Evolutionary conservation across 768 basidiomycete species (phyloP), one percentile per base, ranked within the genome.

Genomic region (Lactarius deliciosus): DNA sequence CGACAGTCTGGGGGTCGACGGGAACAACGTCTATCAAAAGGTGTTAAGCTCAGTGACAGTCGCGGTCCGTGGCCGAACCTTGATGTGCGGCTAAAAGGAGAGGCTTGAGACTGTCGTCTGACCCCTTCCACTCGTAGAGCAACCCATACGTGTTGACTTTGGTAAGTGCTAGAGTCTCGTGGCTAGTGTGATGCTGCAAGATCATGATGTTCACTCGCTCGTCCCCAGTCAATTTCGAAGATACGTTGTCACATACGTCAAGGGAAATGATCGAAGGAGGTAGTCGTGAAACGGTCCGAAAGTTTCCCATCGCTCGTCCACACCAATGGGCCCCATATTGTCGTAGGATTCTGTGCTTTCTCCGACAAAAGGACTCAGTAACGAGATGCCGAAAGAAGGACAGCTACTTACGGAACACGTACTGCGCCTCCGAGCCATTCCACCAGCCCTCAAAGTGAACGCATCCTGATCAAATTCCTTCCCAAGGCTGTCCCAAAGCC

Each of bases 1-100:
- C 79, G 25, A 82, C 75, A 0, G 87, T 87, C 5, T 77, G 76
- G 3, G 82, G 80, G 30, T 85, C 80, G 7, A 89, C 88, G 4
- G 88, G 89, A 5, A 90, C 89, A 9, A 89, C 87, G 69, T 90
- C 89, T 87, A 43, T n/a, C n/a, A 43, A 10, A 61, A 55, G 47
- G 32, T 15, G 25, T 47, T 30, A 11, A 9, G 13, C 40, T 9
- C 22, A 5, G 38, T 13, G 18, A 22, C 10, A 32, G 8, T n/a
- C 2, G 13, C 6, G 36, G 32, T 18, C 3, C 20, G 22, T 18
- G 15, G 38, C 50, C 70, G 22, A 22, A 80, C 82, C 84, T 75
- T 85, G 83, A 70, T 85, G 84, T 11, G 81, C 83, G n/a, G 81
- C 73, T 28, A 84, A 75, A 18, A 89, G 76, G 1, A 87, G 67